Base-by-base conservation (phyloP, 2,329 filamentous ascomycete species). In the Lizonia empirigonia region DNA sequence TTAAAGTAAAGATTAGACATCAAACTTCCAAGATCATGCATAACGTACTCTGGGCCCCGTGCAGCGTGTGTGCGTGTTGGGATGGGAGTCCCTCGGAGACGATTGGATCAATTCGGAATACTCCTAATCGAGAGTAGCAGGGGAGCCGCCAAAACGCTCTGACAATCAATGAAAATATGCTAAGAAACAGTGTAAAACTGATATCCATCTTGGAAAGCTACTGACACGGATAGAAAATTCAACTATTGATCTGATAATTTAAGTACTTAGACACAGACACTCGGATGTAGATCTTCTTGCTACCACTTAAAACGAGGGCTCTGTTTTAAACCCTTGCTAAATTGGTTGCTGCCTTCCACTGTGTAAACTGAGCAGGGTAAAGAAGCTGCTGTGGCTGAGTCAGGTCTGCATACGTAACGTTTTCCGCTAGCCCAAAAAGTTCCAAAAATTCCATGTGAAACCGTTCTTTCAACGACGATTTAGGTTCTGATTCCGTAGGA, bases 41-140 rank as follows among this genome's bases (percentile, higher is more conserved):
- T 13, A 7, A 10, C n/a, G n/a, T 36, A 36, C 33, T 12, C 12
- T 36, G 33, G 4, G 18, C 33, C 4, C 33, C 33, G 13, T 59
- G 22, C 22, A 59, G 35, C 13, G 85, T 78, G 73, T 96, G 91
- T 18, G 82, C 81, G 73, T 96, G 91, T 52, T 78, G 70, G 8
- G 86, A 82, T 26, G 84, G 56, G 16, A 66, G 62, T 40, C 84
- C 86, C 2, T 81, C 82, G 51, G 84, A 80, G 48, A 94, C 80
- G 48, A 96, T 79, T 15, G 91, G 91, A 68, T 96, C 91, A 32
- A 96, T 78, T 50, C 90, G 84, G 40, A 85, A 88, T 50, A 90
- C 71, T 56, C 85, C 89, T 59, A 85, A 79, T 37, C 82, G 81
- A 48, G 85, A 86, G 61, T 84, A 87, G 74, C 91, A 96, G 64